Conservation (phyloP, 805 yeast species). For the Yarrowia sp. region DNA sequence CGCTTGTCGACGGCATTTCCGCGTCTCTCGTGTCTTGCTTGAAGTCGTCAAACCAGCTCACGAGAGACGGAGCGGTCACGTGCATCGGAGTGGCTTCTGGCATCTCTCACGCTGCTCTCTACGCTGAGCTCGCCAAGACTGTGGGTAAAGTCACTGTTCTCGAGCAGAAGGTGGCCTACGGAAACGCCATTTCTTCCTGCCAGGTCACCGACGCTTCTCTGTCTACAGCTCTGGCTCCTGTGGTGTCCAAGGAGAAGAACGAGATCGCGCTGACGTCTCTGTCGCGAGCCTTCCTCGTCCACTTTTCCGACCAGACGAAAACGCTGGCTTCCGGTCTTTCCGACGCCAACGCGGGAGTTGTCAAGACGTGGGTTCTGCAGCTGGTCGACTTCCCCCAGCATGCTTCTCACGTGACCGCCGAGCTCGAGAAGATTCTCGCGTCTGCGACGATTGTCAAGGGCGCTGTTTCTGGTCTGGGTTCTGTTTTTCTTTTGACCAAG, state of each 20-base stretch:
- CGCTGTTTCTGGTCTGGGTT: slow-evolving; percentile 11
- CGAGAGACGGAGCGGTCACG: background rate
- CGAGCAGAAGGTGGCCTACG: slow-evolving; percentile 17
- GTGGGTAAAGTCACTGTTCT: background rate
- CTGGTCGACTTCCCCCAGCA: background rate
- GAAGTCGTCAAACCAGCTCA: slow-evolving; percentile 7
- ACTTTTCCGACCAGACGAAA: background rate
- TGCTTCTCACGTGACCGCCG: background rate
- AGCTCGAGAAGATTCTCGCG: background rate
- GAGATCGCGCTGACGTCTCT: slow-evolving; percentile 4
- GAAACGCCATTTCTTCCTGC: background rate
- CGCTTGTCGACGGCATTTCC: background rate
- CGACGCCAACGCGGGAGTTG: background rate
- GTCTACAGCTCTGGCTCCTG: background rate
- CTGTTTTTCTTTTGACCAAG: background rate
- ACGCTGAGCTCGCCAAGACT: slow-evolving; percentile 1
- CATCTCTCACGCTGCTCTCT: background rate
- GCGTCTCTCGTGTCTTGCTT: background rate
- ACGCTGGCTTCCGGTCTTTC: slow-evolving; percentile 3
- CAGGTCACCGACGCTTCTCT: background rate
- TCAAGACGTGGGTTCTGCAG: slow-evolving; percentile 1
- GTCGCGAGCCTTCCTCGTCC: background rate
- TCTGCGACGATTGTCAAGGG: background rate
- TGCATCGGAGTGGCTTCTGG: background rate
- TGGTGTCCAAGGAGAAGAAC: slow-evolving; percentile 14